Base-by-base conservation (phyloP, 306 rosid genomes). In the Ormosia emarginata region DNA sequence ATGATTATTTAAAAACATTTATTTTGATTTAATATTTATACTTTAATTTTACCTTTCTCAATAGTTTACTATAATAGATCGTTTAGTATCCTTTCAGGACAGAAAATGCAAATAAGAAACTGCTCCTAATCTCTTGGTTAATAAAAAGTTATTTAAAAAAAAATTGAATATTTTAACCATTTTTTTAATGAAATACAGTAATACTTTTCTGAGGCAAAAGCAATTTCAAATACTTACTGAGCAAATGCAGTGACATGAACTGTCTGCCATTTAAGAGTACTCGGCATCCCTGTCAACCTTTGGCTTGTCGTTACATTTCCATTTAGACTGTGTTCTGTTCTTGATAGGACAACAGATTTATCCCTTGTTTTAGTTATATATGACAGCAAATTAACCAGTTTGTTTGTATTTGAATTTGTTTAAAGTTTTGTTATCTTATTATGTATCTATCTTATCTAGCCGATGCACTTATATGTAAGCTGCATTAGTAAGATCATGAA, bases 181-280 rank as follows among this genome's bases (percentile, higher is more conserved):
- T 43, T 24, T 43, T 67, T 44, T 24, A 68, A 68, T 44, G 1
- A 1, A 32, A 12, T 30, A 32, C 41, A 32, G 6, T 32, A 62
- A 6, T 32, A 10, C 13, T 29, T 58, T 58, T 4, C 47, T 11
- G 1, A n/a, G 7, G 6, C 7, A 40, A 0, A 24, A 24, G 24
- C 24, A 24, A 24, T 24, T 24, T 24, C 24, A 24, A 41, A 41
- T 44, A 44, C 10, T 43, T 43, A 67, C 10, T 24, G 17, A 68
- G 24, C 39, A 47, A 46, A 47, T 7, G 57, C 46, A 69, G 59
- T 15, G 41, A 47, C 12, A 47, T 46, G 75, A 69, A 44, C 41
- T 69, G 75, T 69, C 75, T 69, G 75, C 75, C 75, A 69, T 69
- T 67, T 47, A 69, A 15, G 1, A 46, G 29, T 69, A 24, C 24